Base-by-base conservation (phyloP, 2,329 filamentous ascomycete species). In the Fusarium aywerte region DNA sequence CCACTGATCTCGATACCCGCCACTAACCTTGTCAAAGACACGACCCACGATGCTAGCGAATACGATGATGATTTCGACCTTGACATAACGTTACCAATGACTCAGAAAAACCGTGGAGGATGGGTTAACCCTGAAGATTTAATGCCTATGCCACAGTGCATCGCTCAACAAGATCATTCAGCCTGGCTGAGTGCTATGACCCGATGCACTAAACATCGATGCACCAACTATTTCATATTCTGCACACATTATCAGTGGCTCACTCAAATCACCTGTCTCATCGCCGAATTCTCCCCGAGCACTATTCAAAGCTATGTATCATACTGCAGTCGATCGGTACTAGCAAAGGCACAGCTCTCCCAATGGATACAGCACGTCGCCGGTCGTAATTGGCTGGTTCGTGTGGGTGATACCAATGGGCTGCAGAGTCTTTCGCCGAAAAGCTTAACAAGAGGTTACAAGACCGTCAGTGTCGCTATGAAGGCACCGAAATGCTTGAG, bases 101-200 rank as follows among this genome's bases (percentile, higher is more conserved):
- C 49, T 7, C n/a, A 31, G 5, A 50, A 40, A 6, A 55, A 49
- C 6, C 27, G 4, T 4, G 4, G 32, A 7, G 67, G 67, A 8
- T 69, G 67, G 67, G 54, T 69, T 2, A 64, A 55, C 2, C 62
- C 67, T 1, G 66, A 69, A 20, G 66, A 64, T 23, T 15, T 69
- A 2, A 6, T 32, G 1, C 58, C 67, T 1, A 69, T 64, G 67
- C 66, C 67, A 2, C 67, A 69, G 23, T 69, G 62, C 16, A 55
- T 69, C 25, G 40, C 51, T 1, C 62, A 69, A 12, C 66, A 69
- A 12, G 54, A 69, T 20, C 49, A 42, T 6, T 29, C 43, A 1
- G 16, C 29, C 18, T 69, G 66, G 66, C 20, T 69, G 4, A 38
- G n/a, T 16, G 16, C 47, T 12, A 69, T 69, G 66, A 64, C 54